Base-by-base conservation (phyloP, 352 stramenopile genomes). In the Saprolegnia parasitica region DNA sequence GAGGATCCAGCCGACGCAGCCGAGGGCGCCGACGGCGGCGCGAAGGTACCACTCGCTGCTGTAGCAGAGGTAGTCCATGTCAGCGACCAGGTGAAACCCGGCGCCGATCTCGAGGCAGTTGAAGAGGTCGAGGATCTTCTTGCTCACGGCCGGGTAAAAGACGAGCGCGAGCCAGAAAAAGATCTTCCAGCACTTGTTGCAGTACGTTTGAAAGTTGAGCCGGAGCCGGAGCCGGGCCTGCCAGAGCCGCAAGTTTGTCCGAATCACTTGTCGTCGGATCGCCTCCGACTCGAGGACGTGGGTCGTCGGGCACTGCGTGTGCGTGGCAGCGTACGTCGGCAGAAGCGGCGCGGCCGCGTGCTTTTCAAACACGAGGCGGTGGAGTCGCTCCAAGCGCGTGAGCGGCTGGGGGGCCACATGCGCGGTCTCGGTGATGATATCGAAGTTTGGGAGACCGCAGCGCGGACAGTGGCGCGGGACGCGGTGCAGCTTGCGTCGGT, bases 161-260 rank as follows among this genome's bases (percentile, higher is more conserved):
- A 91, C 35, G 21, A 91, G 60, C 46, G 89, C 60, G 20, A 91
- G 74, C 80, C 84, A 91, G 60, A 91, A 89, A 26, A 87, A 74
- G 23, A 91, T 65, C 70, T 90, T 91, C 66, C 86, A 86, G 60
- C 82, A 90, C 67, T 85, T 86, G 77, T 91, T 90, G 60, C 87
- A 75, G 71, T 88, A 91, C 26, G 79, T 78, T 50, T 79, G 77
- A 66, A 85, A 91, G 71, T 90, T 90, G 13, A 91, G 72, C 0
- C 84, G 82, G 40, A 91, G 74, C n/a, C 78, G 83, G 18, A 90
- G 74, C 18, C 84, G 84, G 23, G 81, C 83, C 15, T 80, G 75
- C 81, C 81, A 91, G 4, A 91, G 71, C 0, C 81, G 79, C 29
- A 91, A 49, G 63, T 91, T 91, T 68, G 81, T 91, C 18, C 81